These are phyloP conservation scores for Ensete ventricosum DNA, from an alignment of 176 grass and related monocot species.

Conservation along the genomic window DNA sequence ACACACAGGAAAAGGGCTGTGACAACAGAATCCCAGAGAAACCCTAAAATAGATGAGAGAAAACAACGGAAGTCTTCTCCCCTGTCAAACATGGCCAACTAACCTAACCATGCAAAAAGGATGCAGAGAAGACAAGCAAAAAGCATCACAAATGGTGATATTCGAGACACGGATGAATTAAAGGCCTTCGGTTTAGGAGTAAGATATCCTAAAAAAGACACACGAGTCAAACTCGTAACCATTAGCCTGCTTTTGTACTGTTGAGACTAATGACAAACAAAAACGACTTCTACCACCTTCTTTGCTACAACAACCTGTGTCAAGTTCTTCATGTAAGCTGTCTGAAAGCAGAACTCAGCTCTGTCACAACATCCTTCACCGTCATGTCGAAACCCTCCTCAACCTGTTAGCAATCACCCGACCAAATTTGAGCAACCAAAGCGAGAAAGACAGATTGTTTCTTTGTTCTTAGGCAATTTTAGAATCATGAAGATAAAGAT, in stretches of 20 bases:
- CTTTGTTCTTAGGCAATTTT: no score
- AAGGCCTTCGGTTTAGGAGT: no score
- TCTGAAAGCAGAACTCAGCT: slow-evolving; percentile 61
- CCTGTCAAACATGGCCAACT: slow-evolving; percentile 12
- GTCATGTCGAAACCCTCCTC: slow-evolving; percentile 61
- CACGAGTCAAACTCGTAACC: no score
- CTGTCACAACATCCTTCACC: slow-evolving; percentile 85
- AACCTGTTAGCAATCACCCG: slow-evolving; percentile 27
- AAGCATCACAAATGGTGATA: background rate
- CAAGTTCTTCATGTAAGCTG: slow-evolving; percentile 41
- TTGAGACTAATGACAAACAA: no score
- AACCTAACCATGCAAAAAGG: slow-evolving; percentile 28
- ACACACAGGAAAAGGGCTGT: no score
- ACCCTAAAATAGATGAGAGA: slow-evolving; percentile 20
- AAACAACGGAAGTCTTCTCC: background rate
- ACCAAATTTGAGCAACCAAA: background rate
- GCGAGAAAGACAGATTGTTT: background rate
- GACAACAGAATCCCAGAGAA: background rate
- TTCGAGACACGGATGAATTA: background rate
- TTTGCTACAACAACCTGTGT: background rate
- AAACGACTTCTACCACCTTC: no score
- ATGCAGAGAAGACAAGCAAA: background rate
- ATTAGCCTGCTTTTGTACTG: no score
- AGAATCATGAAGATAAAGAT: background rate
- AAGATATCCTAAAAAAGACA: no score